Percentiles rank a stretch among this genome's conserved stretches.
phyloP scores from a whole-genome alignment of 352 stramenopile genomes.

The Phytophthora sp. region DNA sequence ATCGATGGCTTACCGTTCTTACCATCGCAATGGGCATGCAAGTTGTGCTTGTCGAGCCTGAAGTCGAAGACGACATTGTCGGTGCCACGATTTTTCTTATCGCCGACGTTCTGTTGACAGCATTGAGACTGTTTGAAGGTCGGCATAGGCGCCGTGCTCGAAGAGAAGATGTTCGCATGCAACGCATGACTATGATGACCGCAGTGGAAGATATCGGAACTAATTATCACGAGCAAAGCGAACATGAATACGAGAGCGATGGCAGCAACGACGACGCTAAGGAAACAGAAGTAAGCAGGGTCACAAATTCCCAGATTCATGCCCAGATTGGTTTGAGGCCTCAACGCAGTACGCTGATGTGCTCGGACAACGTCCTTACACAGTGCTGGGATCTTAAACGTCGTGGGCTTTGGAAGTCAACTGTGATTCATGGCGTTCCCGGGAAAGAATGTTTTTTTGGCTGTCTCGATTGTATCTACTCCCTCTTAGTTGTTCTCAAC shows the following conservation, averaged over 20 bases:
- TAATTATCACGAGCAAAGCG: not conserved
- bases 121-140: constrained; percentile 21
- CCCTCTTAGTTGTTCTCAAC: constrained; percentile 26
- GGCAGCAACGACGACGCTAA: not conserved
- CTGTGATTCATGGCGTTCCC: not conserved
- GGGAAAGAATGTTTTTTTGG: constrained; percentile 17
- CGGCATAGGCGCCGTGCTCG: constrained; percentile 7
- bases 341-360: not conserved
- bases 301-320: not conserved
- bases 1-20: constrained; percentile 23
- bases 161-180: not conserved
- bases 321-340: not conserved
- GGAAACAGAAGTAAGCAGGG: not conserved
- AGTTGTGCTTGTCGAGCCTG: constrained; percentile 4
- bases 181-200: constrained; percentile 11
- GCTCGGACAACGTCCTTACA: constrained; percentile 8
- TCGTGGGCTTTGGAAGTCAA: constrained; percentile 2
- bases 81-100: constrained; percentile 23
- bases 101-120: constrained; percentile 14
- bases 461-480: constrained; percentile 20
- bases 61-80: constrained; percentile 18
- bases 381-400: constrained; percentile 11
- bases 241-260: not conserved
- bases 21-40: constrained; percentile 31
- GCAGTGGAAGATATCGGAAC: not conserved